phyloP scores from a whole-genome alignment of 371 early-diverging fungal species.

The Syncephalastrum monosporum region DNA sequence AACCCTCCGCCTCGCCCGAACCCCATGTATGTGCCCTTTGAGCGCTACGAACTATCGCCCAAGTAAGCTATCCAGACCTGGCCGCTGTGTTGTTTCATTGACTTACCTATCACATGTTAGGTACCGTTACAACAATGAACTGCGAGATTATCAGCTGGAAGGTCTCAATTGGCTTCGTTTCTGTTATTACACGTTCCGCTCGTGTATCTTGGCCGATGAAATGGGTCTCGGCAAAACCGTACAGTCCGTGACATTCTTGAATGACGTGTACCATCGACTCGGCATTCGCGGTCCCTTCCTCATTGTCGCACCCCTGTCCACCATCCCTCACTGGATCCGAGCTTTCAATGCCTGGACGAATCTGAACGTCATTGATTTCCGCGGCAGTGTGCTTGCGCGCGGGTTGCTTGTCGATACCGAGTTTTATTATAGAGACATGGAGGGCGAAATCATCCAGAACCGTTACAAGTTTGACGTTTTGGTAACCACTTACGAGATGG shows the following conservation, averaged over 20 bases:
- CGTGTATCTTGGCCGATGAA: conserved; percentile 86
- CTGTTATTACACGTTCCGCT: conserved; percentile 67
- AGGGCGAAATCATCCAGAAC: conserved; percentile 48
- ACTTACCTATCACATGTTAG: conserved; percentile 7
- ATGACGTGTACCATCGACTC: conserved; percentile 62
- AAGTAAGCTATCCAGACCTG: conserved; percentile 8
- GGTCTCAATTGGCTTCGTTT: conserved; percentile 74
- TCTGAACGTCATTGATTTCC: conserved; percentile 74
- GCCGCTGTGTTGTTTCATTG: not conserved
- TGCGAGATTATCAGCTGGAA: conserved; percentile 74
- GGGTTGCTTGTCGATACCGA: conserved; percentile 70
- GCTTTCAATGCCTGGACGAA: conserved; percentile 80
- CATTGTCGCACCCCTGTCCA: conserved; percentile 80
- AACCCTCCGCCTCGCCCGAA: conserved; percentile 54
- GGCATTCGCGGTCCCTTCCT: conserved; percentile 68
- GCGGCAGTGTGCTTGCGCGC: conserved; percentile 59
- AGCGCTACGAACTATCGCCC: conserved; percentile 66
- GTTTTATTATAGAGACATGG: conserved; percentile 63
- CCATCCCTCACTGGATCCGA: conserved; percentile 74
- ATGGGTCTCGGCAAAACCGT: conserved; percentile 84
- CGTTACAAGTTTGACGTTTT: conserved; percentile 81
- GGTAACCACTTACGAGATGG: conserved; percentile 89
- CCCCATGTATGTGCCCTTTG: conserved; percentile 45
- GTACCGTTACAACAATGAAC: conserved; percentile 69
- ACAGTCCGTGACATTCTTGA: conserved; percentile 74